Conservation (phyloP, 2,329 filamentous ascomycete genomes). For the Colletotrichum scovillei region DNA sequence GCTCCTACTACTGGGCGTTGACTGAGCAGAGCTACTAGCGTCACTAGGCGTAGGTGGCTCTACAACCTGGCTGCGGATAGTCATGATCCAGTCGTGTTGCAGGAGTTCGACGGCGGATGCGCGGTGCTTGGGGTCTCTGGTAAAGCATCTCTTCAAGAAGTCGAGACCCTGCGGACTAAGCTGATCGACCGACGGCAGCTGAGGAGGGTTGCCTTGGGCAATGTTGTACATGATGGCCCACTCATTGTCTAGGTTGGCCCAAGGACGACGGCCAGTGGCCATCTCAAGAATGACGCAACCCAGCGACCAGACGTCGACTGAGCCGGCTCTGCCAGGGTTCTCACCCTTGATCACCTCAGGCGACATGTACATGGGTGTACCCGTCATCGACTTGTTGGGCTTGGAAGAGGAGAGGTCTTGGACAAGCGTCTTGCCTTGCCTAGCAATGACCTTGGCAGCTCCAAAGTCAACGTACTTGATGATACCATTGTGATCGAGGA, state of each 20-base stretch:
- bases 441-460: constrained; percentile 95
- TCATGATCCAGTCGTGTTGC: constrained; percentile 91
- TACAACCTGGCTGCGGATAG: constrained; percentile 72
- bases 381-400: constrained; percentile 92
- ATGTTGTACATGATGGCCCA: constrained; percentile 99
- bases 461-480: constrained; percentile 99
- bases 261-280: constrained; percentile 93
- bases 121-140: constrained; percentile 81
- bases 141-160: constrained; percentile 88
- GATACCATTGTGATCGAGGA: constrained; percentile 96
- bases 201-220: constrained; percentile 92
- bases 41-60: constrained; percentile 74
- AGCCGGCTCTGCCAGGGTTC: constrained; percentile 81
- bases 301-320: constrained; percentile 95
- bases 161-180: constrained; percentile 87
- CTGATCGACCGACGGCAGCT: constrained; percentile 84
- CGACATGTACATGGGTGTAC: constrained; percentile 99
- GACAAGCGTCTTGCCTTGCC: constrained; percentile 88
- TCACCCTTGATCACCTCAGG: constrained; percentile 97
- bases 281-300: constrained; percentile 98
- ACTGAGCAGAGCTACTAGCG: constrained; percentile 53
- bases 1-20: constrained; percentile 37
- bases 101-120: constrained; percentile 88
- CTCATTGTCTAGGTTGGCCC: constrained; percentile 97
- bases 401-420: constrained; percentile 69